phyloP scores from a whole-genome alignment of 2,329 filamentous ascomycete genomes.

The Colletotrichum chlorophyti region DNA sequence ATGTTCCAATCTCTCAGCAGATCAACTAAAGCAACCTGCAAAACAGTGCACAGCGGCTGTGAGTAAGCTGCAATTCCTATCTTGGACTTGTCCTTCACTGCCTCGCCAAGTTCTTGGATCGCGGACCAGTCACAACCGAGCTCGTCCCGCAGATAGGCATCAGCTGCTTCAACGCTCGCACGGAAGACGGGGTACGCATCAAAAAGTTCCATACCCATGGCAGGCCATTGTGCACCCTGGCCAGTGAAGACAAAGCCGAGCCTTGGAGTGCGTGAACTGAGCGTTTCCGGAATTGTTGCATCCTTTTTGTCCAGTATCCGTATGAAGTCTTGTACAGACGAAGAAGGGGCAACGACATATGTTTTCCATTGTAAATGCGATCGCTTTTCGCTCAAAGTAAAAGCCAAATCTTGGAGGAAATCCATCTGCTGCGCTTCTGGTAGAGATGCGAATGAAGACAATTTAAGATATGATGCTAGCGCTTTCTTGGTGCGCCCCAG shows the following conservation, averaged over 20 bases:
- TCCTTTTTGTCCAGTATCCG: not conserved
- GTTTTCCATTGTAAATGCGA: not conserved
- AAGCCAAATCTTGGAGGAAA: not conserved
- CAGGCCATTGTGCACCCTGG: constrained; percentile 27
- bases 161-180: not conserved
- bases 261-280: not conserved
- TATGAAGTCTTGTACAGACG: not conserved
- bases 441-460: not conserved
- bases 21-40: constrained; percentile 49
- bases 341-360: not conserved
- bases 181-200: not conserved
- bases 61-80: constrained; percentile 21
- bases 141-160: not conserved
- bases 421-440: not conserved
- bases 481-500: not conserved
- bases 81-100: constrained; percentile 29
- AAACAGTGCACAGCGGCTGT: constrained; percentile 48
- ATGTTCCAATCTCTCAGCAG: constrained; percentile 38
- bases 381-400: not conserved
- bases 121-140: constrained; percentile 32
- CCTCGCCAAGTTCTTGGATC: not conserved
- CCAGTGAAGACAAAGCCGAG: constrained; percentile 27
- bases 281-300: not conserved
- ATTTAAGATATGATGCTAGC: not conserved
- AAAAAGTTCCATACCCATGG: constrained; percentile 15